phyloP scores from a whole-genome alignment of 1,284 basidiomycete genomes.

The Tilletia horrida region DNA sequence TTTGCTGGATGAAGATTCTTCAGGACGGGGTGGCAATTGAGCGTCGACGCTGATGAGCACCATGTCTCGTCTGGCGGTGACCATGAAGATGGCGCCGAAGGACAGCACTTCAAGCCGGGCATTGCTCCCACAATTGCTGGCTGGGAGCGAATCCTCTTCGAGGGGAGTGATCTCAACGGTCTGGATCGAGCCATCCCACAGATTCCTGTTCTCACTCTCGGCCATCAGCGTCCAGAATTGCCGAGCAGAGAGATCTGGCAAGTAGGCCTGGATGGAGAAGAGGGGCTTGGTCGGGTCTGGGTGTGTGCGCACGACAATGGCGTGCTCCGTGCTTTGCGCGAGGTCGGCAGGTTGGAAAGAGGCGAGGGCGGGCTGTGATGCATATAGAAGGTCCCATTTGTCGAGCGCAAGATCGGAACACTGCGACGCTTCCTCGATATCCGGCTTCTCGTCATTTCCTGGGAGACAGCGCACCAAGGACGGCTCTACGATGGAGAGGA shows the following conservation, averaged over 20 bases:
- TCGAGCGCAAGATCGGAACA: neutral
- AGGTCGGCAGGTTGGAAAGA: slow-evolving; percentile 5
- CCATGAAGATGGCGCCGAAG: slow-evolving; percentile 48
- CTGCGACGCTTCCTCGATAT: neutral
- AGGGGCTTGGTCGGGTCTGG: slow-evolving; percentile 35
- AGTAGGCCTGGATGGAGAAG: slow-evolving; percentile 39
- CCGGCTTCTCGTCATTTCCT: neutral
- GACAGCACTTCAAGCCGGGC: slow-evolving; percentile 37
- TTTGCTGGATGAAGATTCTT: neutral
- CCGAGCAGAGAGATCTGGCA: slow-evolving; percentile 35
- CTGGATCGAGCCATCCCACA: slow-evolving; percentile 42
- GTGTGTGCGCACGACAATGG: slow-evolving; percentile 37
- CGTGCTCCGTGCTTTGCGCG: neutral
- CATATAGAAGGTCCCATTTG: slow-evolving; percentile 5
- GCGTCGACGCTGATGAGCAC: slow-evolving; percentile 40
- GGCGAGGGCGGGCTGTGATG: neutral
- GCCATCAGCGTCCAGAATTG: slow-evolving; percentile 51
- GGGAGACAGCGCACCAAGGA: neutral
- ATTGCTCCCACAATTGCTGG: slow-evolving; percentile 20
- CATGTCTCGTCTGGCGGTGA: slow-evolving; percentile 46
- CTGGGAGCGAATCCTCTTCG: neutral
- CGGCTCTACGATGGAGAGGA: slow-evolving; percentile 13
- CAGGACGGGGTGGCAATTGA: slow-evolving; percentile 32
- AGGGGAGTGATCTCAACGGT: slow-evolving; percentile 24
- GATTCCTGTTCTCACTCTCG: slow-evolving; percentile 36